phyloP scores from a whole-genome alignment of 352 stramenopile genomes.

The Globisporangium megalacanthum region DNA sequence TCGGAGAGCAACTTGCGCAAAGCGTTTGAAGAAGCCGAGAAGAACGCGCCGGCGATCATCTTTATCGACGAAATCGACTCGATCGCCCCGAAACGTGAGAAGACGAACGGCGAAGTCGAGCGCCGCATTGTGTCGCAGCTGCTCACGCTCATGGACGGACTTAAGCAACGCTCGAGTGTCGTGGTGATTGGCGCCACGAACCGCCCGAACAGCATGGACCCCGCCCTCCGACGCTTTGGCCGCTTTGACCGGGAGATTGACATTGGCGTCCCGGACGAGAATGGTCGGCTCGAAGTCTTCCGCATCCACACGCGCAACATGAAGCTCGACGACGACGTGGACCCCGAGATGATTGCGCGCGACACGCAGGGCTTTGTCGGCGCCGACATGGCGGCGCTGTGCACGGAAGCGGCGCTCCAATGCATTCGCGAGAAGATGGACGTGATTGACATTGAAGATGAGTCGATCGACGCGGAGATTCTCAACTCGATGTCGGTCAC shows the following conservation, averaged over 20 bases:
- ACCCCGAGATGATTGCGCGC: constrained; percentile 96
- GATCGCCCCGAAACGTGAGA: constrained; percentile 97
- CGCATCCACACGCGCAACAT: constrained; percentile 99
- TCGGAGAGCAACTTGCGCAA: constrained; percentile 93
- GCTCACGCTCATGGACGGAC: constrained; percentile 98
- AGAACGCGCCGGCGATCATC: constrained; percentile 99
- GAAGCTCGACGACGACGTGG: constrained; percentile 99
- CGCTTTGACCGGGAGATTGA: constrained; percentile 99
- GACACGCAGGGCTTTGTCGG: constrained; percentile 99
- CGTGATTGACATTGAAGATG: constrained; percentile 99
- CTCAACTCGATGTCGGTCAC: constrained; percentile 98
- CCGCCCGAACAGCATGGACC: constrained; percentile 98
- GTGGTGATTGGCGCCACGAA: constrained; percentile 99
- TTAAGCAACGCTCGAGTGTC: constrained; percentile 90
- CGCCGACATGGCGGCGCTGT: constrained; percentile 98
- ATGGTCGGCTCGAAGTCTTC: constrained; percentile 98
- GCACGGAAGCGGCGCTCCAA: constrained; percentile 97
- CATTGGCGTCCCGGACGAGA: constrained; percentile 99
- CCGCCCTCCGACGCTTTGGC: constrained; percentile 96
- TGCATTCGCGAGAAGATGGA: constrained; percentile 99
- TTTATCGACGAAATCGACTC: constrained; percentile 99
- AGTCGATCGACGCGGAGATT: constrained; percentile 98
- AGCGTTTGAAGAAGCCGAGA: constrained; percentile 98
- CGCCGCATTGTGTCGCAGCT: constrained; percentile 98
- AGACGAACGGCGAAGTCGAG: constrained; percentile 99